Percentiles rank a stretch among this genome's conserved stretches.
Evolutionary conservation across 164 flowering plant genomes (phyloP).

Genomic region (Taxillus chinensis): DNA sequence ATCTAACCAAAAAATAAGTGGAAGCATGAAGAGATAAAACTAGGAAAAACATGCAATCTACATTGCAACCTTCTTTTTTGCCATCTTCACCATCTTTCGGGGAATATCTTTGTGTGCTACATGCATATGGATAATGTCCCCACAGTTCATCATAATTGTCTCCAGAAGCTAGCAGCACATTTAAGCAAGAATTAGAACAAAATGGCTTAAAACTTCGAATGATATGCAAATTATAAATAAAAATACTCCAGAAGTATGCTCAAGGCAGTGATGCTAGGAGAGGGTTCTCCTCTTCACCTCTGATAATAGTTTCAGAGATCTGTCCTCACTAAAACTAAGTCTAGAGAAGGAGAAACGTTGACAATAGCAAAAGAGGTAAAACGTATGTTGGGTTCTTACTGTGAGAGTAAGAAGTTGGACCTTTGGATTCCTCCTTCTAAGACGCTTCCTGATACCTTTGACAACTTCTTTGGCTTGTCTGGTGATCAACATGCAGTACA

Average conservation of each 20-base stretch:
- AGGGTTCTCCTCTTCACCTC: no score
- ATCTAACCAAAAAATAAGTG: not conserved
- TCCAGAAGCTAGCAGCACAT: conserved; percentile 57
- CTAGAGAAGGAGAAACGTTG: not conserved
- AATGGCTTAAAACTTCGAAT: no score
- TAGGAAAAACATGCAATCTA: not conserved
- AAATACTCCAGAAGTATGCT: no score
- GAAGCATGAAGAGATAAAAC: not conserved
- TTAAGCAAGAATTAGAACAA: no score
- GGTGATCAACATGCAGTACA: not conserved
- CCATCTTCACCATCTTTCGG: conserved; percentile 90
- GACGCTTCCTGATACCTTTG: not conserved
- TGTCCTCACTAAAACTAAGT: no score
- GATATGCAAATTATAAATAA: no score
- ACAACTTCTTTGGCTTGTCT: conserved; percentile 1
- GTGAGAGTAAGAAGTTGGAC: not conserved
- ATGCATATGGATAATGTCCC: conserved; percentile 93
- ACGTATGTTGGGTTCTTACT: not conserved
- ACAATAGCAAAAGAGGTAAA: not conserved
- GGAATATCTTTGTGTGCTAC: conserved; percentile 87
- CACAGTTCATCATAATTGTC: conserved; percentile 90
- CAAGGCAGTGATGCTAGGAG: no score
- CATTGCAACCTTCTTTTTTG: conserved; percentile 68
- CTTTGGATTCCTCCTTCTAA: not conserved
- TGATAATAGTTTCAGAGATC: no score